These are phyloP conservation scores for Nicotiana benthamiana DNA, from an alignment of 257 asterid genomes.

Conservation along the genomic window DNA sequence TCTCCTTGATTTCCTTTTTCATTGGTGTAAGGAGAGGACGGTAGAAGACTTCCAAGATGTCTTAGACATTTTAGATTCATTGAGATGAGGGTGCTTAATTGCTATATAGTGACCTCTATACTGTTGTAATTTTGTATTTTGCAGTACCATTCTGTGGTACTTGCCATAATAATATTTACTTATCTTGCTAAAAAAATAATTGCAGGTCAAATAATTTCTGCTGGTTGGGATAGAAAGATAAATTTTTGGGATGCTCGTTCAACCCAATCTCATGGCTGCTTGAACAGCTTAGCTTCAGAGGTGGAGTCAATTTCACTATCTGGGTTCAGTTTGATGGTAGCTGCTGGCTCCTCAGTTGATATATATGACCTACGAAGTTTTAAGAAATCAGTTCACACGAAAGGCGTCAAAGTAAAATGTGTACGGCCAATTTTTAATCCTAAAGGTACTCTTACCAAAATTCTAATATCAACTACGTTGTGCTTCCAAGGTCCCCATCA, in stretches of 20 bases:
- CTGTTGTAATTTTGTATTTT: no score
- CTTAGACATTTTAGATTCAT: no score
- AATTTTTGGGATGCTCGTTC: slow-evolving; percentile 78
- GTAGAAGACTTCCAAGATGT: no score
- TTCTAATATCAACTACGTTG: slow-evolving; percentile 7
- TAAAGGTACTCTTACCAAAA: slow-evolving; percentile 49
- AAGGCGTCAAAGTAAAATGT: slow-evolving; percentile 52
- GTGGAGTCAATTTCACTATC: slow-evolving; percentile 70
- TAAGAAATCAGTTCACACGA: slow-evolving; percentile 25
- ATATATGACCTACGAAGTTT: slow-evolving; percentile 63
- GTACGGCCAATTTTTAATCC: slow-evolving; percentile 53
- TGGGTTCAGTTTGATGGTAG: slow-evolving; percentile 55
- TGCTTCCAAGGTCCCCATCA: not conserved
- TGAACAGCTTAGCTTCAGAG: slow-evolving; percentile 35
- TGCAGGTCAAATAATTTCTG: slow-evolving; percentile 57
- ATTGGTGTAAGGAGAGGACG: not conserved
- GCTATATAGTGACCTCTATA: no score
- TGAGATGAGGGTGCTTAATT: no score
- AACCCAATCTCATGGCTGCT: slow-evolving; percentile 30
- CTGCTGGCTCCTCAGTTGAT: slow-evolving; percentile 52
- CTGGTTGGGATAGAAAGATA: slow-evolving; percentile 77
- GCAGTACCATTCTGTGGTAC: no score
- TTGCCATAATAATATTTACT: no score
- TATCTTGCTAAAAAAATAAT: no score
- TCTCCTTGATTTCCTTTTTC: not conserved